Evolutionary conservation across 2,329 filamentous ascomycete genomes (phyloP), one percentile per base, ranked within the genome.

Genomic region (Zopfia rhizophila): DNA sequence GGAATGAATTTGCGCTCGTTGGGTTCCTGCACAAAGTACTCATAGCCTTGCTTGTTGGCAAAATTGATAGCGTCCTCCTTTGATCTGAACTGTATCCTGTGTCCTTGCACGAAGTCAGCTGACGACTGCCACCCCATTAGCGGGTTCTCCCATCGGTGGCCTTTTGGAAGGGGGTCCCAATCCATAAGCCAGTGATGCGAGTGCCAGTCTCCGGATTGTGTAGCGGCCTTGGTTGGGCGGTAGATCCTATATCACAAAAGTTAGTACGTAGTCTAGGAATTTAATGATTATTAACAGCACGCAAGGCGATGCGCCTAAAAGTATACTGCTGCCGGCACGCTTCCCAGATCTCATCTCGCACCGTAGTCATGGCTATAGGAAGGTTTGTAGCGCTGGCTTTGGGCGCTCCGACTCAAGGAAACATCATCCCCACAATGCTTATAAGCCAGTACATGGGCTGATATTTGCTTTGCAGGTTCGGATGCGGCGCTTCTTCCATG

Each of bases 71-170:
- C 94, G 62, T 96, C 93, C 72, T 97, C 91, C 81, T 96, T 97
- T 63, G 80, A 82, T 74, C 89, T 89, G 82, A 99, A 99, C 74
- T 87, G 87, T 64, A 99, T 75, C 70, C 91, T 84, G 36, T 91
- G 96, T 66, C 91, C 93, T 74, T 99, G 92, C 91, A 99, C 94
- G 69, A 85, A 85, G 74, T 99, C 94, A 44, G 83, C 93, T 13
- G 91, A 95, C 17, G 93, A 97, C 72, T 97, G 92, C 95, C 95
- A 99, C 51, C 94, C 94, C 85, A 99, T 99, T 72, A 99, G 77
- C 33, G 89, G 90, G 77, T 99, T 99, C 80, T 99, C 94, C 95
- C 94, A 99, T 63, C 94, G 85, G 75, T 97, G 90, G 51, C 94
- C 94, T 78, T 95, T 97, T 63, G 82, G 76, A 22, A 97, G 81